Base-by-base conservation (phyloP, 768 basidiomycete species). In the Kwoniella newhampshirensis region DNA sequence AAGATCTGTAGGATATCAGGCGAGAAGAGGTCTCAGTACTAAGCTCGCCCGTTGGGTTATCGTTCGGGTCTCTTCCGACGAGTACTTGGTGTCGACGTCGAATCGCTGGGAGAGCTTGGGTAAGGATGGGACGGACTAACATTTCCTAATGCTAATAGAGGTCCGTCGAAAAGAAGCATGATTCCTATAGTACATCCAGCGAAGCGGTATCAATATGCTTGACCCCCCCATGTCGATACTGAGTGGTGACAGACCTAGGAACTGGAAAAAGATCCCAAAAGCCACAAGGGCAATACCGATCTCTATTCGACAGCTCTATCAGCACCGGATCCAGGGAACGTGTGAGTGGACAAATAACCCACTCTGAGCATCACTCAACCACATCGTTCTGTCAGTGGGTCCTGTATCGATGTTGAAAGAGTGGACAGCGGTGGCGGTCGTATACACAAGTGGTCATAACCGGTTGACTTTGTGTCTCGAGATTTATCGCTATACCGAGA, bases 281-380 rank as follows among this genome's bases (percentile, higher is more conserved):
- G 92, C 89, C 41, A 94, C 97, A 64, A 98, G 84, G 47, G 91
- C 93, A 57, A 98, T 93, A 66, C 94, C 91, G 67, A 96, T 94
- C 81, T 94, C 91, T 93, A 55, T 41, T n/a, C n/a, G n/a, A n/a
- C n/a, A n/a, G n/a, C 25, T 15, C 15, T 5, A 21, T n/a, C 40
- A 41, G 13, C 32, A 6, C 6, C 32, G 32, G 13, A 32, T 32
- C 32, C 32, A 15, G 4, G 18, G 44, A 23, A 8, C 23, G 7
- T 35, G 2, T 37, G 6, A 36, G 23, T 27, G 12, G 27, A 44
- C 18, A 41, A 42, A 21, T 15, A 0, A 62, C 78, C 41, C 36
- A 80, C 79, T 84, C 73, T 84, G 83, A 40, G 79, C 77, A 62
- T 84, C 83, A 56, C 82, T 80, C 44, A 82, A 73, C 81, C 81